phyloP scores from a whole-genome alignment of 441 rosid species.

The Arabidopsis hybrid region DNA sequence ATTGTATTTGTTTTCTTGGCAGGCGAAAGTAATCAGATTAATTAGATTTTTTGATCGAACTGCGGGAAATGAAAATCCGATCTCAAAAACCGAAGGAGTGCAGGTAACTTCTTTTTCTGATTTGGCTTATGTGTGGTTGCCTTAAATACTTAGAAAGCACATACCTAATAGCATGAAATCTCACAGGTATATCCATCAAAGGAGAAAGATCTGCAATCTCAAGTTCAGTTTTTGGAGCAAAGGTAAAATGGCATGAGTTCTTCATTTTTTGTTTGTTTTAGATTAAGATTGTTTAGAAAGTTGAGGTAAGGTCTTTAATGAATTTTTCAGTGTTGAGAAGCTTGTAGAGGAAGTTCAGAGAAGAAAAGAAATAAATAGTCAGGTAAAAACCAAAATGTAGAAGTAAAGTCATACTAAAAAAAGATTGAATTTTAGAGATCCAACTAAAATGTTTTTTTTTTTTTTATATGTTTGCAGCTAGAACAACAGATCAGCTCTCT shows the following conservation, averaged over 20 bases:
- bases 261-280: neutral
- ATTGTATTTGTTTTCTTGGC: conserved; percentile 40
- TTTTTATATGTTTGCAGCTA: conserved; percentile 23
- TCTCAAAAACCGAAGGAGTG: conserved; percentile 21
- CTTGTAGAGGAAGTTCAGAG: conserved; percentile 75
- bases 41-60: conserved; percentile 71
- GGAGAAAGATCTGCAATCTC: conserved; percentile 77
- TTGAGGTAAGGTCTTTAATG: conserved; percentile 25
- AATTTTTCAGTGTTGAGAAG: conserved; percentile 58
- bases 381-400: conserved; percentile 52
- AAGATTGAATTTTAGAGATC: conserved; percentile 12
- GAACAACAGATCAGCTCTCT: conserved; percentile 32
- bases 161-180: conserved; percentile 11
- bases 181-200: conserved; percentile 48
- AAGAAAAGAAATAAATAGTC: conserved; percentile 65
- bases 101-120: conserved; percentile 19
- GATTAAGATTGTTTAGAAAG: conserved; percentile 12
- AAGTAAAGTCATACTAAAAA: neutral
- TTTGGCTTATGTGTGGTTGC: too few species aligned
- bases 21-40: conserved; percentile 85
- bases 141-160: conserved; percentile 9
- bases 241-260: conserved; percentile 55
- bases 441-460: too few species aligned
- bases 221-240: conserved; percentile 68
- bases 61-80: conserved; percentile 50